Conservation (phyloP, 495 filamentous ascomycete species). For the Penicillium alfredii region DNA sequence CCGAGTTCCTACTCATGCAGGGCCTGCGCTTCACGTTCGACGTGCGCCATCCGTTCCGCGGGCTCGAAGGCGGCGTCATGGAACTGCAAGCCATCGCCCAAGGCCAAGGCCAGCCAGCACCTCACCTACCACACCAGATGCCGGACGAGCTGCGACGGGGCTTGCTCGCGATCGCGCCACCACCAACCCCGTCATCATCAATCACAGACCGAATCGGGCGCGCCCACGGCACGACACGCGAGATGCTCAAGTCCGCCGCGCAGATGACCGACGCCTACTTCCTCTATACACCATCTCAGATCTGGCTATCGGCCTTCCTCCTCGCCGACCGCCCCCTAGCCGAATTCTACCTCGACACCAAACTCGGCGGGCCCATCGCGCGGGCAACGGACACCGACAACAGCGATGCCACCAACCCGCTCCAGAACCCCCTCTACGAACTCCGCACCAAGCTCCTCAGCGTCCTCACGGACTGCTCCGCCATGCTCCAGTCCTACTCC, state of each 20-base stretch:
- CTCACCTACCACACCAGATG: slow-evolving; percentile 30
- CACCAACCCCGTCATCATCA: slow-evolving; percentile 21
- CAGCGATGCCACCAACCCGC: too few species aligned
- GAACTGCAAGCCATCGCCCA: slow-evolving; percentile 63
- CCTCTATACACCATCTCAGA: slow-evolving; percentile 90
- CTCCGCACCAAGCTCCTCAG: slow-evolving; percentile 39
- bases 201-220: slow-evolving; percentile 48
- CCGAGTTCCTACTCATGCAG: slow-evolving; percentile 87
- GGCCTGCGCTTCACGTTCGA: slow-evolving; percentile 92
- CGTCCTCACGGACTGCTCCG: slow-evolving; percentile 38
- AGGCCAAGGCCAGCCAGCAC: slow-evolving; percentile 41
- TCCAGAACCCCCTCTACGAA: slow-evolving; percentile 23
- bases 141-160: slow-evolving; percentile 31
- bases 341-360: slow-evolving; percentile 65
- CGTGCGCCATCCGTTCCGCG: slow-evolving; percentile 84
- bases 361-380: slow-evolving; percentile 44
- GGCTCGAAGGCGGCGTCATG: slow-evolving; percentile 77
- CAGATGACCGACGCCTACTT: slow-evolving; percentile 91
- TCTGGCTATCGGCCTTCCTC: slow-evolving; percentile 75
- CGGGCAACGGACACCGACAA: slow-evolving; percentile 2
- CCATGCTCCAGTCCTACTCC: slow-evolving; percentile 32
- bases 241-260: slow-evolving; percentile 69
- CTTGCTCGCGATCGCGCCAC: slow-evolving; percentile 23
- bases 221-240: slow-evolving; percentile 65
- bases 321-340: slow-evolving; percentile 69